A percentile compares a stretch with the other conserved stretches of the same genome.
These are phyloP conservation scores for Saccharum spontaneum DNA, from an alignment of 176 grass and related monocot species.

Conservation along the genomic window DNA sequence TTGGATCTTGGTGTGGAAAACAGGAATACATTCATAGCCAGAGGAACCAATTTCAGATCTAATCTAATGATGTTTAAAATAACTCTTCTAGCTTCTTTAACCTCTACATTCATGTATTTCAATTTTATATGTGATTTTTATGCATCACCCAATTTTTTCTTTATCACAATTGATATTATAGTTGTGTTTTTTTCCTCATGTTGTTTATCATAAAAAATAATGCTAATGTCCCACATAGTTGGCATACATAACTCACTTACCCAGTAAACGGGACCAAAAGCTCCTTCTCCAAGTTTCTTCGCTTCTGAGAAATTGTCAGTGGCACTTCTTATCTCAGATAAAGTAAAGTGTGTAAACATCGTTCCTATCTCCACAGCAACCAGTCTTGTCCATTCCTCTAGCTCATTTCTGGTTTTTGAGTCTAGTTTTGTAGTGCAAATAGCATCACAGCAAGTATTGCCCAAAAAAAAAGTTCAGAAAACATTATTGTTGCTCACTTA, in stretches of 20 bases:
- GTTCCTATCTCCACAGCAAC: background rate
- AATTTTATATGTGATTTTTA: background rate
- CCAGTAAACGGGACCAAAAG: slow-evolving; percentile 1
- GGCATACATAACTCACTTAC: background rate
- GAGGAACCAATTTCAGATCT: background rate
- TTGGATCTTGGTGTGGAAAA: background rate
- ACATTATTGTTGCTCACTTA: background rate
- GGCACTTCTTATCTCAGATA: slow-evolving; percentile 21
- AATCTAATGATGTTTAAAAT: background rate
- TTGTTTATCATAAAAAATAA: background rate
- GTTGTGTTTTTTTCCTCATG: background rate
- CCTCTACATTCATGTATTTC: background rate
- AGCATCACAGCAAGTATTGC: background rate
- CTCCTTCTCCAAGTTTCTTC: slow-evolving; percentile 21
- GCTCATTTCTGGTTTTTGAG: background rate
- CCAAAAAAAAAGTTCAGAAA: background rate
- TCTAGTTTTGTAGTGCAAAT: background rate
- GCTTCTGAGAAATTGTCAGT: slow-evolving; percentile 21
- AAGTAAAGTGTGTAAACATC: background rate
- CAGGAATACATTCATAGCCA: background rate
- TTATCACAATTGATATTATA: background rate
- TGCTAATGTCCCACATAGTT: background rate
- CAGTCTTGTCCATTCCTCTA: slow-evolving; percentile 11
- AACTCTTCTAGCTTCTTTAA: background rate
- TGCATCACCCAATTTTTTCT: background rate